Conservation (phyloP, 306 rosid genomes). For the Vicia villosa region DNA sequence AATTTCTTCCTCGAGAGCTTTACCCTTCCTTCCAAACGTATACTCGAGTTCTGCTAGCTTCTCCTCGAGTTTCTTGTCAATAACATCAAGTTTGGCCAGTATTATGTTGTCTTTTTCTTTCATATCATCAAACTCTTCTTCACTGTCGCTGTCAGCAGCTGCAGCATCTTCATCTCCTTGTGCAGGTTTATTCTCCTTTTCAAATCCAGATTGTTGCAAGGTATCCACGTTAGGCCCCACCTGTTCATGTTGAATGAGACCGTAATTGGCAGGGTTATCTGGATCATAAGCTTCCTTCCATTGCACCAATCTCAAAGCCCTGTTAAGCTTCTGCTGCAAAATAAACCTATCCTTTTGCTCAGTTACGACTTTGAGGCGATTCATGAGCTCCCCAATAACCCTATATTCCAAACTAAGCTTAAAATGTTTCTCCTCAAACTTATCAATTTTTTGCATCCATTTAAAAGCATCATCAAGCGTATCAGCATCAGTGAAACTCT, state of each 20-base stretch:
- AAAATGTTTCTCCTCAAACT: constrained; percentile 80
- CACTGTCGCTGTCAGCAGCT: constrained; percentile 56
- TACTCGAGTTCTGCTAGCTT: constrained; percentile 83
- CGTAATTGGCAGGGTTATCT: constrained; percentile 78
- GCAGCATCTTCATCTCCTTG: constrained; percentile 49
- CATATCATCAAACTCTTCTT: constrained; percentile 84
- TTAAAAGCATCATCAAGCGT: constrained; percentile 80
- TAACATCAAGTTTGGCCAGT: constrained; percentile 74
- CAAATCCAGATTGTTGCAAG: constrained; percentile 55
- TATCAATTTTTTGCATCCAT: constrained; percentile 79
- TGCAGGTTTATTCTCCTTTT: constrained; percentile 46
- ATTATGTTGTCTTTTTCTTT: constrained; percentile 82
- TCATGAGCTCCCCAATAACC: constrained; percentile 88
- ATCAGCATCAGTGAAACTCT: constrained; percentile 55
- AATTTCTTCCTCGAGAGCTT: constrained; percentile 86
- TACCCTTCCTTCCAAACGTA: constrained; percentile 93
- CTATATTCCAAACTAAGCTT: constrained; percentile 67
- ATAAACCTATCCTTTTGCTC: constrained; percentile 78
- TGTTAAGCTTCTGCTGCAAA: constrained; percentile 77
- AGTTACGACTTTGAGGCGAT: constrained; percentile 67
- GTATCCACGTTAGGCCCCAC: constrained; percentile 51
- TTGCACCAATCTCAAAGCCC: constrained; percentile 79
- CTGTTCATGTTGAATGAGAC: constrained; percentile 60
- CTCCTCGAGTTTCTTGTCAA: constrained; percentile 84
- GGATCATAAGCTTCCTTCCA: constrained; percentile 96